Percentiles rank a stretch among this genome's conserved stretches.
These are phyloP conservation scores for Gossypium sturtianum DNA, from an alignment of 345 rosid species.

Conservation along the genomic window DNA sequence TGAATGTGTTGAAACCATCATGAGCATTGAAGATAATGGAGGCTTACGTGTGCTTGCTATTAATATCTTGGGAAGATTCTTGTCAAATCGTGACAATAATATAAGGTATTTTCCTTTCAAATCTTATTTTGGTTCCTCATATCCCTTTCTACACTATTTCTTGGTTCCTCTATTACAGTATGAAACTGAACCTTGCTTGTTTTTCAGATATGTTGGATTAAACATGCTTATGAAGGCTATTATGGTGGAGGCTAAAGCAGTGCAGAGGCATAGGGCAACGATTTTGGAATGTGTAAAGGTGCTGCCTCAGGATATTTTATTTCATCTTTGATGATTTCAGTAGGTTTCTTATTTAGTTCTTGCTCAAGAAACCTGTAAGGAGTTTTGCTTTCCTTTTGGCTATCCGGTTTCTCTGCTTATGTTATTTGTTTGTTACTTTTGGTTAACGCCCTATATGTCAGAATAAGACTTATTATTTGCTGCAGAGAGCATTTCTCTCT, in stretches of 20 bases:
- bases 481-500: background rate
- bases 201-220: constrained; percentile 84
- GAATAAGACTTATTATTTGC: background rate
- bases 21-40: constrained; percentile 94
- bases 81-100: constrained; percentile 98
- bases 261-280: constrained; percentile 93
- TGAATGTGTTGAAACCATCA: constrained; percentile 94
- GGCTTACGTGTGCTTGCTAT: constrained; percentile 98
- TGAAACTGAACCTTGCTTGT: constrained; percentile 13
- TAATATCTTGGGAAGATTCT: constrained; percentile 92
- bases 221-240: constrained; percentile 98
- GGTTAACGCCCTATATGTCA: background rate
- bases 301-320: constrained; percentile 7
- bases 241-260: constrained; percentile 86
- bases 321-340: background rate
- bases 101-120: constrained; percentile 51
- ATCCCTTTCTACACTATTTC: constrained; percentile 8
- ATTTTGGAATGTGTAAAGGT: constrained; percentile 99
- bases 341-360: background rate
- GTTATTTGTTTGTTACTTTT: background rate
- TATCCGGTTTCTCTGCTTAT: background rate
- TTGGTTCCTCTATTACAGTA: background rate
- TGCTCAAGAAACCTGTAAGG: background rate
- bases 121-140: constrained; percentile 9
- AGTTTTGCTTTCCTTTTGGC: background rate